Evolutionary conservation across 768 basidiomycete species (phyloP).

Genomic region (Rickenella mellea): DNA sequence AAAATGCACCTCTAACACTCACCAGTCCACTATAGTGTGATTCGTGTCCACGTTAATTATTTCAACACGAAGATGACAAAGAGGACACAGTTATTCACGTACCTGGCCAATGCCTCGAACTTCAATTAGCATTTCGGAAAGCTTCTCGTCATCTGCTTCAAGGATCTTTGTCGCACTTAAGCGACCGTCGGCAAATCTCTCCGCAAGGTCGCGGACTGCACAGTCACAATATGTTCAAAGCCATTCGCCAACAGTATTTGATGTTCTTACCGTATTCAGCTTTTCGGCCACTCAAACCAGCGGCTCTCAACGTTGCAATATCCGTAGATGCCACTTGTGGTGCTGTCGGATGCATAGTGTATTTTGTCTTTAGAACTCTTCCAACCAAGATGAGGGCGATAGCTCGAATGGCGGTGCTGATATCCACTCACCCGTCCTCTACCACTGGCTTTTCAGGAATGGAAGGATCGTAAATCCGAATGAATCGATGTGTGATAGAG

Average conservation of each 20-base stretch:
- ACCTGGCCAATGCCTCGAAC: slow-evolving; percentile 76
- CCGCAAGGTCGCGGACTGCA: slow-evolving; percentile 68
- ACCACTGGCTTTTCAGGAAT: slow-evolving; percentile 63
- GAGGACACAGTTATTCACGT: slow-evolving; percentile 14
- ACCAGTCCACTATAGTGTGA: slow-evolving; percentile 52
- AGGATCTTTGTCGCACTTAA: slow-evolving; percentile 65
- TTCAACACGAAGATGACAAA: not conserved
- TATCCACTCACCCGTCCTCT: slow-evolving; percentile 41
- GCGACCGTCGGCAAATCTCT: slow-evolving; percentile 72
- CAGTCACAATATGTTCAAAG: not conserved
- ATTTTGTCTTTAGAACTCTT: slow-evolving; percentile 3
- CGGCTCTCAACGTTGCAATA: slow-evolving; percentile 49
- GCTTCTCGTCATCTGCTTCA: slow-evolving; percentile 64
- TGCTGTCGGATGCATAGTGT: slow-evolving; percentile 66
- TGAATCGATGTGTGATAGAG: slow-evolving; percentile 73
- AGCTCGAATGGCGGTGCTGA: slow-evolving; percentile 12
- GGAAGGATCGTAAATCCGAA: slow-evolving; percentile 62
- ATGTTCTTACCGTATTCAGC: slow-evolving; percentile 69
- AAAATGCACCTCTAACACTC: slow-evolving; percentile 6
- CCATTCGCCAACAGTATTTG: not conserved
- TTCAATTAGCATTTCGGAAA: slow-evolving; percentile 64
- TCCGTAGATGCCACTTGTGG: slow-evolving; percentile 55
- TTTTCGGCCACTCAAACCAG: slow-evolving; percentile 78
- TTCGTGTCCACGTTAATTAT: too few species aligned
- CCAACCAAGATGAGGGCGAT: slow-evolving; percentile 8